Conservation (phyloP, 176 grass and related monocot species). For the Saccharum spontaneum region DNA sequence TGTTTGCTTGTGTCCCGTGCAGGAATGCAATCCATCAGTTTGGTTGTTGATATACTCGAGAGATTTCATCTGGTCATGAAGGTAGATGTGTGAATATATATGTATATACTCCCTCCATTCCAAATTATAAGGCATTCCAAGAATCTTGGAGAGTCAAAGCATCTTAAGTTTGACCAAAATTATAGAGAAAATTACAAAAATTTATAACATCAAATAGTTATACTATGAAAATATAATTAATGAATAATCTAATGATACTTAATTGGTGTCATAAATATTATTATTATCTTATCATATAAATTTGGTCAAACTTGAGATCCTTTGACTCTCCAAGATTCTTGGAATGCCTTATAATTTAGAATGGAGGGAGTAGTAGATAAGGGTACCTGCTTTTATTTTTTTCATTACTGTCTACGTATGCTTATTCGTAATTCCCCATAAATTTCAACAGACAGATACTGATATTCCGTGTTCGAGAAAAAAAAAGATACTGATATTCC, state of each 20-base stretch:
- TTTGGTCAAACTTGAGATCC: no score
- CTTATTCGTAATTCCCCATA: neutral
- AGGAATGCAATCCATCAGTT: slow-evolving; percentile 19
- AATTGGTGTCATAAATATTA: no score
- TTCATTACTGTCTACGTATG: neutral
- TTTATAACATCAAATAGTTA: no score
- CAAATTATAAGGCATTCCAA: no score
- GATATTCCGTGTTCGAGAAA: neutral
- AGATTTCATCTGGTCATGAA: slow-evolving; percentile 64
- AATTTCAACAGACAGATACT: neutral
- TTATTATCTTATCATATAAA: no score
- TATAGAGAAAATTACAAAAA: no score
- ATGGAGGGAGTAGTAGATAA: neutral
- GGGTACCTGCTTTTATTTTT: neutral
- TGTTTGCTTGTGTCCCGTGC: neutral
- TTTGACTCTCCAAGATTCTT: no score
- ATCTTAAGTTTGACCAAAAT: no score
- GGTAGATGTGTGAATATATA: slow-evolving; percentile 36
- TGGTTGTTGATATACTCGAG: slow-evolving; percentile 60
- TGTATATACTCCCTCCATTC: neutral
- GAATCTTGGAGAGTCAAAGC: no score
- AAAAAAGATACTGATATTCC: neutral
- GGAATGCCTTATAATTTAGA: no score
- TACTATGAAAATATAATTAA: no score
- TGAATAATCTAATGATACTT: no score